phyloP scores from a whole-genome alignment of 1,284 basidiomycete species.

The Trichosporon sp. region DNA sequence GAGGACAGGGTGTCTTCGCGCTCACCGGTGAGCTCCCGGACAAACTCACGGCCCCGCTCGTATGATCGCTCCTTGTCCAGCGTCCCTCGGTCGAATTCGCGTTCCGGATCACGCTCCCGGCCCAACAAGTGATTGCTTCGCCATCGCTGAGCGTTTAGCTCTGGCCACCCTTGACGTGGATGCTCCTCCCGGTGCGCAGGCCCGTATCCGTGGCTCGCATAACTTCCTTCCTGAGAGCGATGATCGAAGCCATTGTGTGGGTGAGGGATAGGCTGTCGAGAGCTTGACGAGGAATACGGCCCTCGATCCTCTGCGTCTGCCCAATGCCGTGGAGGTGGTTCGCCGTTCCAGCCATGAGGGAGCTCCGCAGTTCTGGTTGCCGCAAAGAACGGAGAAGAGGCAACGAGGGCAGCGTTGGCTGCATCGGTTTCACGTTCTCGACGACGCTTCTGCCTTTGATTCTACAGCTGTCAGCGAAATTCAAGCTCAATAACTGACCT shows the following conservation, averaged over 20 bases:
- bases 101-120: not conserved
- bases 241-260: not conserved
- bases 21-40: not conserved
- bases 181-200: not conserved
- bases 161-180: not conserved
- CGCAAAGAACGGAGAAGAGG: not conserved
- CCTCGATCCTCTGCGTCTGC: not conserved
- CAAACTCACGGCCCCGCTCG: not conserved
- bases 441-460: constrained; percentile 51
- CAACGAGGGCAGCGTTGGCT: constrained; percentile 16
- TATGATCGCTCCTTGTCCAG: not conserved
- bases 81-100: not conserved
- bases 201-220: not conserved
- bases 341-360: not conserved
- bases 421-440: constrained; percentile 36
- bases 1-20: not conserved
- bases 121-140: not conserved
- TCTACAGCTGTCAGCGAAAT: constrained; percentile 36
- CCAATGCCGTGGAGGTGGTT: not conserved
- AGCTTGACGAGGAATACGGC: not conserved
- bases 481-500: constrained; percentile 37
- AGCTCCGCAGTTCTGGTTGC: not conserved
- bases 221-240: not conserved
- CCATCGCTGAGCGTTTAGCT: not conserved
- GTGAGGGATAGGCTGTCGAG: not conserved